Evolutionary conservation across 202 grass and related monocot genomes (phyloP).

Genomic region (Bolboschoenoplectus hybrid): DNA sequence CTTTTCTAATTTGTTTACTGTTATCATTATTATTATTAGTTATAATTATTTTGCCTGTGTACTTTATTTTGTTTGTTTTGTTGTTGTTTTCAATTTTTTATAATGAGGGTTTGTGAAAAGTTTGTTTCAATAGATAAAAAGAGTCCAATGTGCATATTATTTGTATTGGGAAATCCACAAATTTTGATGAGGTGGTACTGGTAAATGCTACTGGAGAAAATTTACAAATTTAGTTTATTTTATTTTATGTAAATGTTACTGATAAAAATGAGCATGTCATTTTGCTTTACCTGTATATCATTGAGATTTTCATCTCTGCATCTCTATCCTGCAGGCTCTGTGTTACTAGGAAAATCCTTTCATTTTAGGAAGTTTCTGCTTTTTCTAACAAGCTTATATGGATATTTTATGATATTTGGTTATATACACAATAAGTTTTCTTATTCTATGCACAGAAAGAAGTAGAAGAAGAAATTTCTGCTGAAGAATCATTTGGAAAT

Average conservation of each 20-base stretch:
- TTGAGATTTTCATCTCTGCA: conserved; percentile 14
- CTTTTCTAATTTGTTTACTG: background rate
- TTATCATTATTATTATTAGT: background rate
- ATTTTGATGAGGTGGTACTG: background rate
- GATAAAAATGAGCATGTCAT: conserved; percentile 6
- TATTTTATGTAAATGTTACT: background rate
- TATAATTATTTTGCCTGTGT: background rate
- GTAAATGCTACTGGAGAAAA: background rate
- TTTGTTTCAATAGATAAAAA: conserved; percentile 22
- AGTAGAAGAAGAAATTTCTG: conserved; percentile 88
- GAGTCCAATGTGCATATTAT: conserved; percentile 2
- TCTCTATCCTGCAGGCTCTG: background rate
- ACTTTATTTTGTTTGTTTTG: conserved; percentile 1
- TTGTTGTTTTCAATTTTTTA: background rate
- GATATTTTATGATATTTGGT: background rate
- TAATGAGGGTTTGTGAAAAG: background rate
- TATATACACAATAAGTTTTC: conserved; percentile 20
- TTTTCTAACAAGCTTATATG: conserved; percentile 12
- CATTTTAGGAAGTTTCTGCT: background rate
- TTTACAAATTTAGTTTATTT: background rate
- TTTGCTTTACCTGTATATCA: background rate
- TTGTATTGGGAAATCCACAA: background rate
- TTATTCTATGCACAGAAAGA: conserved; percentile 58
- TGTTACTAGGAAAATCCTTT: conserved; percentile 1
- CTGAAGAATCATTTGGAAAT: conserved; percentile 79